These are phyloP conservation scores for Diaporthe nobilis DNA, from an alignment of 2,329 filamentous ascomycete species.

Conservation along the genomic window DNA sequence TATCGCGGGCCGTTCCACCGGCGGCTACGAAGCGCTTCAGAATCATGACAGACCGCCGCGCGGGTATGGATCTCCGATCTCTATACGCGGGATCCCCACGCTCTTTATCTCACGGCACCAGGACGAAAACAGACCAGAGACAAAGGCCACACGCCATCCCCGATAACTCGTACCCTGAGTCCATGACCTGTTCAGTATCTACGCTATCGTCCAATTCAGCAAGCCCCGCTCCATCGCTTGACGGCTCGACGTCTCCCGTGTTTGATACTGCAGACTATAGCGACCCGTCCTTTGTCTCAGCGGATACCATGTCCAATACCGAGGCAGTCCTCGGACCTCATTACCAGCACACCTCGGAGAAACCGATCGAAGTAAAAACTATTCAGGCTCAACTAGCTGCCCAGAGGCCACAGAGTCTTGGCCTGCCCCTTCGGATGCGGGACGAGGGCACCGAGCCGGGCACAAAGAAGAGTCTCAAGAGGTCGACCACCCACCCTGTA, in stretches of 20 bases:
- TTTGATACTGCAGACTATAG: slow-evolving; percentile 38
- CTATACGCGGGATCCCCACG: slow-evolving; percentile 37
- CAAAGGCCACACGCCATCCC: slow-evolving; percentile 33
- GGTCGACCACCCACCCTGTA: slow-evolving; percentile 2
- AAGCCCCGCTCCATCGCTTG: slow-evolving; percentile 25
- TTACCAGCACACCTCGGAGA: not conserved
- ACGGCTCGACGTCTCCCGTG: slow-evolving; percentile 32
- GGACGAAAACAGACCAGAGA: slow-evolving; percentile 15
- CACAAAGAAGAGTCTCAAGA: slow-evolving; percentile 18
- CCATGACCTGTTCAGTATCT: slow-evolving; percentile 37
- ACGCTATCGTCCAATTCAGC: slow-evolving; percentile 37
- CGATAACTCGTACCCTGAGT: slow-evolving; percentile 34
- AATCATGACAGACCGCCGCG: not conserved
- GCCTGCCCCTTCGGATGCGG: slow-evolving; percentile 32
- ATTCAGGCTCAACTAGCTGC: slow-evolving; percentile 15
- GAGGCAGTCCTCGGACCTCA: slow-evolving; percentile 20
- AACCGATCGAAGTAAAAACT: not conserved
- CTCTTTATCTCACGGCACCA: slow-evolving; percentile 1
- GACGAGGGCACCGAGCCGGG: slow-evolving; percentile 10
- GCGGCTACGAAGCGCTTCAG: slow-evolving; percentile 41
- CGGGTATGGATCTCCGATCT: slow-evolving; percentile 36
- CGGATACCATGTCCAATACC: slow-evolving; percentile 30
- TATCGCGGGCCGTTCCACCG: slow-evolving; percentile 32
- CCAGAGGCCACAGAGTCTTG: slow-evolving; percentile 26
- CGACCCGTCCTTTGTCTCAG: slow-evolving; percentile 35